Base-by-base conservation (phyloP, 805 yeast genomes). In the Millerozyma acaciae region DNA sequence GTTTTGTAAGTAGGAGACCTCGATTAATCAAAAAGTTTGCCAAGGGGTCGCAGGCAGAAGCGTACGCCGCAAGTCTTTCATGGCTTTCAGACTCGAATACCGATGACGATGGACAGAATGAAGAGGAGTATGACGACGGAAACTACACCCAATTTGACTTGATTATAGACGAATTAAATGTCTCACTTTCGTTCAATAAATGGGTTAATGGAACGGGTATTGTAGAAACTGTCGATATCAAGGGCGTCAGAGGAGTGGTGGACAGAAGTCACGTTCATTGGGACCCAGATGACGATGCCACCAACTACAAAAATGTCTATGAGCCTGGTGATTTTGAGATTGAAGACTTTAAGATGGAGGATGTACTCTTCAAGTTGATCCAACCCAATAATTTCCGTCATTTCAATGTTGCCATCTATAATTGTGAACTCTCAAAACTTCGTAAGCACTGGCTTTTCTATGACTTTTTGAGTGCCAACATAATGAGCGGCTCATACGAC, bases 111-210 rank as follows among this genome's bases (percentile, higher is more conserved):
- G 10, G 15, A n/a, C 10, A 6, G 10, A 15, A n/a, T 8, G 26
- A 23, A 15, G 68, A 60, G 10, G 70, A 61, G 17, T 62, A 61
- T 14, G 67, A 84, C 47, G 95, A 88, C 53, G 97, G 97, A 1
- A 93, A 93, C 58, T 93, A 89, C 58, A 90, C 98, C 0, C 98
- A 93, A 55, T 93, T 82, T 55, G 98, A 93, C 56, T 56, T 93
- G 24, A 85, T 95, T 0, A 83, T 93, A 10, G 96, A 90, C 38
- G 84, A 83, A 44, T 80, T 89, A 8, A 80, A 81, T 33, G 75
- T 93, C 0, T 79, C 95, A 1, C 61, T 93, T 12, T 84, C 94
- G 8, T 76, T 93, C 44, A 68, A 75, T 33, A 86, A 87, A 49
- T 93, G 97, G 94, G 63, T 93, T 33, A 81, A 84, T 46, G 97